Base-by-base conservation (phyloP, 495 filamentous ascomycete species). In the Penicillium desertorum region DNA sequence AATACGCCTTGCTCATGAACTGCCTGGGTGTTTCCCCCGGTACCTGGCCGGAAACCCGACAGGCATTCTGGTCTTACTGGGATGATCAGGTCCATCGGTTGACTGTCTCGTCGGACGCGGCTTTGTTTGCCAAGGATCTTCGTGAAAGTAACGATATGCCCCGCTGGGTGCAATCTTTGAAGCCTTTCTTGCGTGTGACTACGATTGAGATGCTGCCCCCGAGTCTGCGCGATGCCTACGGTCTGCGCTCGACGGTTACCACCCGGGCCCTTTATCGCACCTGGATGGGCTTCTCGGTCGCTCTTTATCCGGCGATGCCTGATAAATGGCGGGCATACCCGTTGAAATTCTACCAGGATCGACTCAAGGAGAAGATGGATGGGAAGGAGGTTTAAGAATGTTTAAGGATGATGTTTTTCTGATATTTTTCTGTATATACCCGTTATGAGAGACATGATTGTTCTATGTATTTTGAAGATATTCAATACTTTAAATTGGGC, bases 141-240 rank as follows among this genome's bases (percentile, higher is more conserved):
- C 45, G 62, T 3, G 51, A 66, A 22, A 62, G 65, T 16, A 64
- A 46, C 4, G 66, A 69, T 23, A 58, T 74, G 58, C 73, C 75
- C 0, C 55, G 67, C 16, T 72, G 75, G 71, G 66, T 75, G 43
- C 59, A 63, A 50, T 49, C 57, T n/a, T 46, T 71, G 44, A 76
- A 68, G 58, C 72, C 73, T 7, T 65, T 77, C 39, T 36, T 76
- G 54, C 63, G 65, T 5, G 66, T 62, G 7, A 54, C 67, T 1
- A 76, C 71, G 12, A 64, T 75, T n/a, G 75, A 77, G 56, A 74
- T 77, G 73, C 64, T 77, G 4, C 75, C 75, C 32, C 73, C 67
- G 9, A 52, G 54, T 1, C 47, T 77, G 37, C 65, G 75, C 1
- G 75, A 75, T 39, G 69, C 62, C 7, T 77, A 77, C 42, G 75